Evolutionary conservation across 495 filamentous ascomycete genomes (phyloP).

Genomic region (Zalerion maritima): DNA sequence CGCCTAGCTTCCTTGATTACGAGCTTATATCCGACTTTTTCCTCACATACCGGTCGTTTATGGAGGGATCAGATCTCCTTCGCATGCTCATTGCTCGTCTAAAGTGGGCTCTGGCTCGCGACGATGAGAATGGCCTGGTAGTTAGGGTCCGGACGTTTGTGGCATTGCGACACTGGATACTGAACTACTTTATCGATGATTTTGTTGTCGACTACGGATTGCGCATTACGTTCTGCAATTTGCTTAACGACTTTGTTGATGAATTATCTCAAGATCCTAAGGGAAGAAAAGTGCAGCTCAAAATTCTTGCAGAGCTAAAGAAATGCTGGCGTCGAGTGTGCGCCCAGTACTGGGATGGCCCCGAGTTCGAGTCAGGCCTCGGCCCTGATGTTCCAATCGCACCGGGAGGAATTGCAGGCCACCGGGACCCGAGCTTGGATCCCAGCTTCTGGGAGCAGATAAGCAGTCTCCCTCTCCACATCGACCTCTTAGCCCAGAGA

Average conservation of each 20-base stretch:
- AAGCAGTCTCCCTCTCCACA: too few relatives aligned
- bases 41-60: slow-evolving; percentile 78
- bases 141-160: slow-evolving; percentile 94
- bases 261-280: slow-evolving; percentile 27
- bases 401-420: slow-evolving; percentile 54
- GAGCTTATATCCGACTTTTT: slow-evolving; percentile 98
- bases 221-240: slow-evolving; percentile 63
- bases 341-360: slow-evolving; percentile 70
- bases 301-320: slow-evolving; percentile 87
- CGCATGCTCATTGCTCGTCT: slow-evolving; percentile 72
- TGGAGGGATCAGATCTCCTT: slow-evolving; percentile 60
- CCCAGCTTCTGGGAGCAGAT: slow-evolving; percentile 29
- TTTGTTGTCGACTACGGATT: slow-evolving; percentile 75
- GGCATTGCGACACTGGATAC: slow-evolving; percentile 90
- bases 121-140: slow-evolving; percentile 75
- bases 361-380: slow-evolving; percentile 41
- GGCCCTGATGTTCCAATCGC: slow-evolving; percentile 53
- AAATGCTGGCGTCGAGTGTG: slow-evolving; percentile 94
- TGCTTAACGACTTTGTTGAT: slow-evolving; percentile 62
- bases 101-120: slow-evolving; percentile 68
- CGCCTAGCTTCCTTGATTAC: slow-evolving; percentile 90
- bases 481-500: too few relatives aligned
- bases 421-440: slow-evolving; percentile 36
- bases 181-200: slow-evolving; percentile 96
- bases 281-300: slow-evolving; percentile 60